Conservation (phyloP, 2,329 filamentous ascomycete genomes). For the Colletotrichum sp. region DNA sequence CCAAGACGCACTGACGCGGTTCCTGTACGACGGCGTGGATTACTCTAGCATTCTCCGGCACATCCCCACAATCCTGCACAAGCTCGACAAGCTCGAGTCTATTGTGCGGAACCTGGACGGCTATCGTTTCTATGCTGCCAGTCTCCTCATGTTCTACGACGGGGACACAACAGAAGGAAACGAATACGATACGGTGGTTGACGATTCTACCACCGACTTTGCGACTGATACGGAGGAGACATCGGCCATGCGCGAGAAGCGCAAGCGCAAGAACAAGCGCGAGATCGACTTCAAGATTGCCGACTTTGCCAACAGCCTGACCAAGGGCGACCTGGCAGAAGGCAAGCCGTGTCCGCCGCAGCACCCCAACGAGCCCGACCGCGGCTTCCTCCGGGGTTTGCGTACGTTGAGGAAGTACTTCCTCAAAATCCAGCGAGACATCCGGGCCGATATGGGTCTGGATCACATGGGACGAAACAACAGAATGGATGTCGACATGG, state of each 20-base stretch:
- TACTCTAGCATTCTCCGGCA: constrained; percentile 81
- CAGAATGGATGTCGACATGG: constrained; percentile 14
- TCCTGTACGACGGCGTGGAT: constrained; percentile 89
- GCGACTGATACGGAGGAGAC: constrained; percentile 63
- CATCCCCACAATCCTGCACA: constrained; percentile 85
- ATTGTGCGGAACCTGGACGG: constrained; percentile 82
- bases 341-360: constrained; percentile 78
- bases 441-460: constrained; percentile 60
- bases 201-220: constrained; percentile 64
- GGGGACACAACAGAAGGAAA: constrained; percentile 66
- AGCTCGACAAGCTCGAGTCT: constrained; percentile 80
- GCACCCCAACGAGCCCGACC: constrained; percentile 81
- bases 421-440: constrained; percentile 82
- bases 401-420: constrained; percentile 84
- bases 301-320: constrained; percentile 97
- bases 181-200: constrained; percentile 56
- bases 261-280: constrained; percentile 53
- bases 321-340: constrained; percentile 75
- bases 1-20: constrained; percentile 84
- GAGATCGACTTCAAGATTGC: constrained; percentile 95
- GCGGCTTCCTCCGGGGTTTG: constrained; percentile 87
- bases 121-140: constrained; percentile 95
- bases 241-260: constrained; percentile 41
- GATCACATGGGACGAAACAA: constrained; percentile 32
- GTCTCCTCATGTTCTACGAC: constrained; percentile 94